phyloP scores from a whole-genome alignment of 2,329 filamentous ascomycete genomes.

The Cryphonectria carpinicola region DNA sequence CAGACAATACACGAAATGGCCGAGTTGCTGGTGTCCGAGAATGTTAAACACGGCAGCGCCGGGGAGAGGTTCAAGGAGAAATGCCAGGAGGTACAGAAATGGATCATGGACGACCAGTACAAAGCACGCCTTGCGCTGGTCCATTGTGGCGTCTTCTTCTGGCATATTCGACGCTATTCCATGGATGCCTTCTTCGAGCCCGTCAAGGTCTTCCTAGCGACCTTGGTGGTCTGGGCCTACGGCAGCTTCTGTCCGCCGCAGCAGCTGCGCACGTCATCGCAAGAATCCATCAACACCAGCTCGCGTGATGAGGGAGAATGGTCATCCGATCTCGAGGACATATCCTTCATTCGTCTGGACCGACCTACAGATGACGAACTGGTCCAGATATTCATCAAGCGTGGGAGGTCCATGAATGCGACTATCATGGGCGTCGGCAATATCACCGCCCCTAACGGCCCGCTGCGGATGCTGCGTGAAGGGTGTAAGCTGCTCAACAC shows the following conservation, averaged over 20 bases:
- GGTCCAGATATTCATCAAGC: slow-evolving; percentile 57
- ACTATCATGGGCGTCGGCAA: slow-evolving; percentile 55
- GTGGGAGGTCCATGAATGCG: slow-evolving; percentile 52
- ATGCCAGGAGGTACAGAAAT: slow-evolving; percentile 34
- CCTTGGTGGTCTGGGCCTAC: slow-evolving; percentile 46
- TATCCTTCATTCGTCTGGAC: slow-evolving; percentile 54
- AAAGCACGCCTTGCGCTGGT: slow-evolving; percentile 50
- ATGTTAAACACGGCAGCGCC: slow-evolving; percentile 31
- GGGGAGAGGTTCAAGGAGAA: slow-evolving; percentile 42
- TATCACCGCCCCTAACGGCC: slow-evolving; percentile 36
- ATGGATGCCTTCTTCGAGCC: slow-evolving; percentile 46
- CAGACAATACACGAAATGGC: slow-evolving; percentile 49
- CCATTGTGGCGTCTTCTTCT: slow-evolving; percentile 49
- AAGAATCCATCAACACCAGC: neutral
- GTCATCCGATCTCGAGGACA: slow-evolving; percentile 27
- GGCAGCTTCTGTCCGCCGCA: slow-evolving; percentile 31
- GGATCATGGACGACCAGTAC: slow-evolving; percentile 38
- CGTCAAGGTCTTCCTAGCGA: slow-evolving; percentile 42
- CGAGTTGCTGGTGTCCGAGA: slow-evolving; percentile 37
- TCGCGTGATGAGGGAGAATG: slow-evolving; percentile 18
- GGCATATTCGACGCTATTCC: slow-evolving; percentile 51
- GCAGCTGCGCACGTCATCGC: slow-evolving; percentile 20
- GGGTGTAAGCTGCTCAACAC: slow-evolving; percentile 28
- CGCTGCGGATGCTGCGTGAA: slow-evolving; percentile 30
- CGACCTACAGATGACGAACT: slow-evolving; percentile 59